Conservation (phyloP, 2,329 filamentous ascomycete genomes). For the Curvularia hawaiiensis region DNA sequence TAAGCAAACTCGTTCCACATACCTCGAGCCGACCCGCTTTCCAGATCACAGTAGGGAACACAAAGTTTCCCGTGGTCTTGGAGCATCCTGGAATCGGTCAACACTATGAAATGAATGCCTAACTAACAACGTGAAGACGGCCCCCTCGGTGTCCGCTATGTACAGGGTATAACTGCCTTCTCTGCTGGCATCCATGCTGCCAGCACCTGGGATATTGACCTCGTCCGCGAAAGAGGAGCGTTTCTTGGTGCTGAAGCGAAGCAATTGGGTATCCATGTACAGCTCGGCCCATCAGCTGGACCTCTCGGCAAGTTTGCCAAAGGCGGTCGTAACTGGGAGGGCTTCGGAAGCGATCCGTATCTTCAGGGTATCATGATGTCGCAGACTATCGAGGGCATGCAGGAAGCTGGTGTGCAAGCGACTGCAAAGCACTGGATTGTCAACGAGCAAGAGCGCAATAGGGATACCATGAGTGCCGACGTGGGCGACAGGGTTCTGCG, state of each 20-base stretch:
- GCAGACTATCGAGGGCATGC: slow-evolving; percentile 53
- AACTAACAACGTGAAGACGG: slow-evolving; percentile 37
- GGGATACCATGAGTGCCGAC: slow-evolving; percentile 57
- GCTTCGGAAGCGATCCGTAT: slow-evolving; percentile 57
- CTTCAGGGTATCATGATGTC: slow-evolving; percentile 51
- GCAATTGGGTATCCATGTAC: slow-evolving; percentile 50
- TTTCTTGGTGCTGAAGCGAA: slow-evolving; percentile 49
- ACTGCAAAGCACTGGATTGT: slow-evolving; percentile 57
- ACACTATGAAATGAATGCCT: not conserved
- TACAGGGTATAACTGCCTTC: slow-evolving; percentile 47
- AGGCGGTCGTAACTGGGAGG: slow-evolving; percentile 56
- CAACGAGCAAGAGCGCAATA: slow-evolving; percentile 70
- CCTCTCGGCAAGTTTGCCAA: slow-evolving; percentile 46
- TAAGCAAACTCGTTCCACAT: slow-evolving; percentile 21
- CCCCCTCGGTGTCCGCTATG: slow-evolving; percentile 48
- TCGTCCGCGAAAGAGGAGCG: slow-evolving; percentile 43
- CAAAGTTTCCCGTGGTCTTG: not conserved
- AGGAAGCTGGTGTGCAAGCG: slow-evolving; percentile 51
- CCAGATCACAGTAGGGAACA: not conserved
- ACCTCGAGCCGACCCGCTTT: not conserved
- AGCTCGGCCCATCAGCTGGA: slow-evolving; percentile 52
- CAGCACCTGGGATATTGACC: slow-evolving; percentile 45
- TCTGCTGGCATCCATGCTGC: slow-evolving; percentile 47
- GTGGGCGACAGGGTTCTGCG: slow-evolving; percentile 76
- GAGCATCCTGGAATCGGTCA: not conserved